phyloP scores from a whole-genome alignment of 1,284 basidiomycete genomes.

The Waitea zeae region DNA sequence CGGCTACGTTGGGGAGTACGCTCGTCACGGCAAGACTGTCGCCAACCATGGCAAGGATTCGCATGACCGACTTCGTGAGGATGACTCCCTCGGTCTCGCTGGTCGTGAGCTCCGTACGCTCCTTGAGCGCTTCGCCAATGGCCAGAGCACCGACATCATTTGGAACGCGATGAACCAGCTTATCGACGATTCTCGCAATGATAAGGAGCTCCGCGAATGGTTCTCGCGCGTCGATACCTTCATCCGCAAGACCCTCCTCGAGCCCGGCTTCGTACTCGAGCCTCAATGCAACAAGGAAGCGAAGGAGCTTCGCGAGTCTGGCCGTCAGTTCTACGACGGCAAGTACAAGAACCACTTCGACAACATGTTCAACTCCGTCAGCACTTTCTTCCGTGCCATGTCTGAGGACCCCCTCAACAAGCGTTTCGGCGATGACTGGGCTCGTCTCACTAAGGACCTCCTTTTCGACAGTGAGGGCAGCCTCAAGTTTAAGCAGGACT shows the following conservation, averaged over 20 bases:
- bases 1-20: constrained; percentile 59
- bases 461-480: constrained; percentile 67
- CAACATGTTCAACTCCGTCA: constrained; percentile 52
- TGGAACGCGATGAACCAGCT: constrained; percentile 60
- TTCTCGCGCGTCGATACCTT: constrained; percentile 53
- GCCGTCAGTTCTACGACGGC: constrained; percentile 66
- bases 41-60: constrained; percentile 23
- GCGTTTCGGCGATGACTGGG: constrained; percentile 73
- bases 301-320: constrained; percentile 42
- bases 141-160: constrained; percentile 46
- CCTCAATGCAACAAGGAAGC: constrained; percentile 55
- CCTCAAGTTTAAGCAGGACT: constrained; percentile 74
- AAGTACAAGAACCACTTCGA: constrained; percentile 84
- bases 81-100: constrained; percentile 40
- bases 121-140: constrained; percentile 86
- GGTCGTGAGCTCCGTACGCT: constrained; percentile 57
- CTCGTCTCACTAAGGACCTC: constrained; percentile 67
- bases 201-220: constrained; percentile 68
- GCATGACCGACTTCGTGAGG: constrained; percentile 15
- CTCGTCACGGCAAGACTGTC: constrained; percentile 38
- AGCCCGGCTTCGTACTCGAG: constrained; percentile 81
- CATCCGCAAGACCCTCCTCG: constrained; percentile 59
- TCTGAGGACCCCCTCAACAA: constrained; percentile 73
- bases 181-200: constrained; percentile 60
- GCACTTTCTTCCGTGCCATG: constrained; percentile 71